Percentiles rank a stretch among this genome's conserved stretches.
phyloP scores from a whole-genome alignment of 768 basidiomycete genomes.

The Mycena polygramma region DNA sequence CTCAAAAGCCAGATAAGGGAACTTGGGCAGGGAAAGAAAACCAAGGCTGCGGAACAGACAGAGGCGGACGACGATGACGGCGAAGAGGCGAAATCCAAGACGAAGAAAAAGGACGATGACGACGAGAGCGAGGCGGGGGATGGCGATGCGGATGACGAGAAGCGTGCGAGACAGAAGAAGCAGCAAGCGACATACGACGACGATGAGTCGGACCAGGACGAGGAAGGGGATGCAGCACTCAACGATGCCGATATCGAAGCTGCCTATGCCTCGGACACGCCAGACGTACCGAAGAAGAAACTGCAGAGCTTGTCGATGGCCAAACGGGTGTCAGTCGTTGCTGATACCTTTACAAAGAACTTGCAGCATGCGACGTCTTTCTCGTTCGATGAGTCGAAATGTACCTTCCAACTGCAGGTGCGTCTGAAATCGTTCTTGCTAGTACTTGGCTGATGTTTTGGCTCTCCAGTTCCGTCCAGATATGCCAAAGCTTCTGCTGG shows the following conservation, averaged over 20 bases:
- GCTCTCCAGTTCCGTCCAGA: conserved; percentile 80
- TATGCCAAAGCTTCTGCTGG: conserved; percentile 93
- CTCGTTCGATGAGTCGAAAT: conserved; percentile 72
- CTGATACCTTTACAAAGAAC: conserved; percentile 66
- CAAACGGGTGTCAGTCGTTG: conserved; percentile 58
- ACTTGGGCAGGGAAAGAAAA: conserved; percentile 83
- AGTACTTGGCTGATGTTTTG: conserved; percentile 13
- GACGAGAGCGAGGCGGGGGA: conserved; percentile 84
- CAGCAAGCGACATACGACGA: conserved; percentile 85
- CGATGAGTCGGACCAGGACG: conserved; percentile 69
- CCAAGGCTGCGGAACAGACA: conserved; percentile 60
- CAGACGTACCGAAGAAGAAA: conserved; percentile 46
- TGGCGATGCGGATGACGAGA: conserved; percentile 85
- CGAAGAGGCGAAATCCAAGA: conserved; percentile 47
- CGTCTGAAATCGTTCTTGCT: conserved; percentile 43
- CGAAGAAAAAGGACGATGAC: conserved; percentile 64
- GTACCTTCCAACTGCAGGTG: conserved; percentile 89
- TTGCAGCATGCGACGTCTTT: conserved; percentile 81
- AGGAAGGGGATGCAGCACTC: conserved; percentile 61
- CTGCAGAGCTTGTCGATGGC: conserved; percentile 51
- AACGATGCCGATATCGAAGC: conserved; percentile 74
- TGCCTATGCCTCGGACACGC: conserved; percentile 65
- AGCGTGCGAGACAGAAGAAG: conserved; percentile 77
- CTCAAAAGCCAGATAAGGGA: conserved; percentile 83
- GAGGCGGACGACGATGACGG: conserved; percentile 67